phyloP scores from a whole-genome alignment of 805 yeast species.

The Saccharomycopsis lassenensis region DNA sequence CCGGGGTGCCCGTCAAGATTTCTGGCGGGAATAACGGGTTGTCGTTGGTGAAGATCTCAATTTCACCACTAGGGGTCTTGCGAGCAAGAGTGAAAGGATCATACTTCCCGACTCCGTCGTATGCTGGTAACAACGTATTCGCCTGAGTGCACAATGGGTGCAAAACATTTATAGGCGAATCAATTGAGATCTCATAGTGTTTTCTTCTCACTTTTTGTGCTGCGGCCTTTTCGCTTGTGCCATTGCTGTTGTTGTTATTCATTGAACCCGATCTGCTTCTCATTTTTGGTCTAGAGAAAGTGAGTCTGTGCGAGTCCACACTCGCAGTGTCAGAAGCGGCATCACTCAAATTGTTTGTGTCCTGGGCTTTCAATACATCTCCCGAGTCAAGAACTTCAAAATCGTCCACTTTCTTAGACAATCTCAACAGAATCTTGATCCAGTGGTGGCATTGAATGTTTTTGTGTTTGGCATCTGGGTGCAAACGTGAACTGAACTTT shows the following conservation, averaged over 20 bases:
- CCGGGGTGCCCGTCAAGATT: too few relatives aligned
- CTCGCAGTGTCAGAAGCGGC: slow-evolving; percentile 2
- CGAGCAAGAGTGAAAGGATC: slow-evolving; percentile 16
- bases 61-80: slow-evolving; percentile 11
- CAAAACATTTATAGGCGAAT: slow-evolving; percentile 82
- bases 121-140: slow-evolving; percentile 67
- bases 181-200: slow-evolving; percentile 90
- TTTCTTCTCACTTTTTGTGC: slow-evolving; percentile 36
- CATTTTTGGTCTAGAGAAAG: too few relatives aligned
- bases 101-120: slow-evolving; percentile 27
- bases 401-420: slow-evolving; percentile 53
- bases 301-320: too few relatives aligned
- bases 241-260: not conserved
- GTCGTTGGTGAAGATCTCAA: slow-evolving; percentile 14
- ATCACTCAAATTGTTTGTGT: not conserved
- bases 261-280: not conserved
- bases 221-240: not conserved
- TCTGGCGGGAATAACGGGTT: slow-evolving; percentile 18
- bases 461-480: slow-evolving; percentile 76
- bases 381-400: slow-evolving; percentile 14
- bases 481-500: slow-evolving; percentile 46
- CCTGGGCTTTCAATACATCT: too few relatives aligned
- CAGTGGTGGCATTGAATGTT: slow-evolving; percentile 89
- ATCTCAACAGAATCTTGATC: slow-evolving; percentile 79
- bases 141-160: slow-evolving; percentile 73